Evolutionary conservation across 1,139 yeast species (phyloP).

Genomic region (Saccharomyces uvarum): DNA sequence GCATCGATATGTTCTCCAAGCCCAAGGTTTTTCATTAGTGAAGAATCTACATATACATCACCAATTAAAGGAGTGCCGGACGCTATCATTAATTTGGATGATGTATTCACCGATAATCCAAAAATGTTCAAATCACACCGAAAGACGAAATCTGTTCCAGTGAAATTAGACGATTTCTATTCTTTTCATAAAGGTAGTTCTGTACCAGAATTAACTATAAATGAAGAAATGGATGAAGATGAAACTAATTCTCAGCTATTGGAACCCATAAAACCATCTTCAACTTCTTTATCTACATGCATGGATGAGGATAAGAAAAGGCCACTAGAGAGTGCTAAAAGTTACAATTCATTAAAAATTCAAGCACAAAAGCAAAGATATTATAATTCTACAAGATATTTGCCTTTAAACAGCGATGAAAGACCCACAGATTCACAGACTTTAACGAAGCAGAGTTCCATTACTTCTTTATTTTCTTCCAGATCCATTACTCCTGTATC

Average conservation of each 20-base stretch:
- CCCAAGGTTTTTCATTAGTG: constrained; percentile 30
- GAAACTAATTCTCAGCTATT: not conserved
- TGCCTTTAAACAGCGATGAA: constrained; percentile 15
- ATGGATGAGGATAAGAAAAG: constrained; percentile 5
- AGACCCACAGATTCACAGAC: constrained; percentile 6
- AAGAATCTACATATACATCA: constrained; percentile 28
- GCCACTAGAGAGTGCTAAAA: not conserved
- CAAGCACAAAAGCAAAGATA: constrained; percentile 29
- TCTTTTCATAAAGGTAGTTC: constrained; percentile 1
- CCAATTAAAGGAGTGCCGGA: constrained; percentile 42
- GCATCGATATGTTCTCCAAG: constrained; percentile 11
- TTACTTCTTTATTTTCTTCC: constrained; percentile 14
- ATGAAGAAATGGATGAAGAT: not conserved
- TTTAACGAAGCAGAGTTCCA: constrained; percentile 6
- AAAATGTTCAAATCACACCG: constrained; percentile 33
- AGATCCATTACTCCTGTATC: constrained; percentile 20
- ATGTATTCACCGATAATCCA: constrained; percentile 37
- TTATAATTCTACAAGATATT: constrained; percentile 24
- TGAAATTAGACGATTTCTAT: constrained; percentile 30
- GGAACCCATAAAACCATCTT: not conserved
- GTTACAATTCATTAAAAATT: constrained; percentile 23
- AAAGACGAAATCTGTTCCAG: constrained; percentile 45
- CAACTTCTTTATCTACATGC: not conserved
- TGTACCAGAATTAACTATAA: constrained; percentile 2
- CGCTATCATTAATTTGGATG: constrained; percentile 57